Percentiles rank a stretch among this genome's conserved stretches.
These are phyloP conservation scores for Solanum ahanhuiri DNA, from an alignment of 257 asterid genomes.

Conservation along the genomic window DNA sequence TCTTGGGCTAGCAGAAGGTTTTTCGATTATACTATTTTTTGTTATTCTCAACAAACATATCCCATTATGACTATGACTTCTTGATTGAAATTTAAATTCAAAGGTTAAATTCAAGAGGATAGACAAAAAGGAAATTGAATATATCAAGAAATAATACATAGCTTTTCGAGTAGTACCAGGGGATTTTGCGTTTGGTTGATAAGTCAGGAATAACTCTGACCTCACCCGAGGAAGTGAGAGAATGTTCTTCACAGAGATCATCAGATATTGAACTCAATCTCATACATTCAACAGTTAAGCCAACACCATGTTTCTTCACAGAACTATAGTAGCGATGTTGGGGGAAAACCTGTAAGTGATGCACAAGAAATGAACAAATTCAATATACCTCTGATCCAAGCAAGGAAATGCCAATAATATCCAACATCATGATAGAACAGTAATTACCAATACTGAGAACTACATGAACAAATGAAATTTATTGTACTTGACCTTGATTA, in stretches of 20 bases:
- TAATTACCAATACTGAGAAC: too few species aligned
- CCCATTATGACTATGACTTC: too few species aligned
- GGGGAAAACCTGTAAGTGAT: conserved; percentile 54
- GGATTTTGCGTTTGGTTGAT: conserved; percentile 49
- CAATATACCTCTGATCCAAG: too few species aligned
- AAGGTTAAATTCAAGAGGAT: not conserved
- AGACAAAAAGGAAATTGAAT: not conserved
- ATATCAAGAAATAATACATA: not conserved
- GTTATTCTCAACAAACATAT: too few species aligned
- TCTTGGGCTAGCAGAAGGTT: too few species aligned
- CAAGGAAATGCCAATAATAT: not conserved
- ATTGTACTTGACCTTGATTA: not conserved
- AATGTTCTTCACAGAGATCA: conserved; percentile 57
- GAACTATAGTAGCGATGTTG: conserved; percentile 44
- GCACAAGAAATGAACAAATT: not conserved
- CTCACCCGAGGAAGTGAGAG: conserved; percentile 61
- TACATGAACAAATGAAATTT: too few species aligned
- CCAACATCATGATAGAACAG: not conserved
- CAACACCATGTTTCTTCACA: conserved; percentile 38
- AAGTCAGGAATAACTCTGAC: conserved; percentile 75
- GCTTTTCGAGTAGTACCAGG: conserved; percentile 40
- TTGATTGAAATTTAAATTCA: not conserved
- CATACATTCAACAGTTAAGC: conserved; percentile 24
- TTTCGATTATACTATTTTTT: too few species aligned
- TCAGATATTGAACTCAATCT: conserved; percentile 56